Percentiles rank a stretch among this genome's conserved stretches.
These are phyloP conservation scores for Aspergillus pseudoglaucus DNA, from an alignment of 2,329 filamentous ascomycete genomes.

Conservation along the genomic window DNA sequence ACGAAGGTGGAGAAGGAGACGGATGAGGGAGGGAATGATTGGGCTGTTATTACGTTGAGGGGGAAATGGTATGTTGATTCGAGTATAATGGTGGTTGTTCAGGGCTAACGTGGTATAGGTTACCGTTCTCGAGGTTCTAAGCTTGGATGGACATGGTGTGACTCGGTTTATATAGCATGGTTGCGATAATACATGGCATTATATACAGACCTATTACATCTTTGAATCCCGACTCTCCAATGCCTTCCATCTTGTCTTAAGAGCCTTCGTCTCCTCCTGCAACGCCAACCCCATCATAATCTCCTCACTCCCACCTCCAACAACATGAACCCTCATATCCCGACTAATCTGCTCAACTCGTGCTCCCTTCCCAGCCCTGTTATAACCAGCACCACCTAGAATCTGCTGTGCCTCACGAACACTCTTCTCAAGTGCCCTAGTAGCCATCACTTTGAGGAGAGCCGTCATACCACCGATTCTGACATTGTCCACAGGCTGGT, in stretches of 20 bases:
- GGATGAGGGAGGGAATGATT: conserved; percentile 71
- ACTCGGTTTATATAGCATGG: background rate
- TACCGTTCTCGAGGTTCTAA: conserved; percentile 44
- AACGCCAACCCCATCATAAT: conserved; percentile 33
- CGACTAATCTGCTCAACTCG: conserved; percentile 49
- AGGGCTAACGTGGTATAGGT: conserved; percentile 23
- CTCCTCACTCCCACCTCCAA: conserved; percentile 36
- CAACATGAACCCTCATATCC: conserved; percentile 44
- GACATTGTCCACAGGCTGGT: conserved; percentile 31
- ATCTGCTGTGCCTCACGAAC: conserved; percentile 52
- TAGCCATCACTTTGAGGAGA: conserved; percentile 47
- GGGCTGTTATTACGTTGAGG: conserved; percentile 76
- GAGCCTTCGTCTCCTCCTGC: conserved; percentile 26
- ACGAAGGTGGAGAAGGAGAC: conserved; percentile 92
- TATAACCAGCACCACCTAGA: conserved; percentile 49
- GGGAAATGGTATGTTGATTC: conserved; percentile 81
- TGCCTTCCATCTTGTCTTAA: conserved; percentile 19
- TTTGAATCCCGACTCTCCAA: conserved; percentile 21
- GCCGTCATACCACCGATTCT: conserved; percentile 49
- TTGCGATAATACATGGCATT: background rate
- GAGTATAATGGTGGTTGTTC: no score
- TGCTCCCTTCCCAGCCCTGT: conserved; percentile 44
- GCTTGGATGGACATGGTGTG: background rate
- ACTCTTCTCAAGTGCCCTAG: conserved; percentile 48
- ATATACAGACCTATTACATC: conserved; percentile 7